Evolutionary conservation across 805 yeast genomes (phyloP).

Genomic region (Lipomyces chichibuensis): DNA sequence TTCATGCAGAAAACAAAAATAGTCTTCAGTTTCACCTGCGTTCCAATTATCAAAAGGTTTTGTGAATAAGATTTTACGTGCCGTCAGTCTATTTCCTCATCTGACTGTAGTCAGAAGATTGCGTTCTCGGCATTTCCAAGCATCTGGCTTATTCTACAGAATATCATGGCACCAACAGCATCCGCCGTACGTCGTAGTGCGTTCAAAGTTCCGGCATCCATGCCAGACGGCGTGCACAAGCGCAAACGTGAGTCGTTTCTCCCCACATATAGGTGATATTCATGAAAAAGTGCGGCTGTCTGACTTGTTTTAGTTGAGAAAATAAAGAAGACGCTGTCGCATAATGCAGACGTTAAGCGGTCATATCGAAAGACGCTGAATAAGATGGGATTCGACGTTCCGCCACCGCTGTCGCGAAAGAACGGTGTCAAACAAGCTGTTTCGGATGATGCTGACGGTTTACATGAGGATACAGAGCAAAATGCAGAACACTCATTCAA

Average conservation of each 20-base stretch:
- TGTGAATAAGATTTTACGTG: background rate
- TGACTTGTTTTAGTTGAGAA: conserved; percentile 18
- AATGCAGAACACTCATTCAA: background rate
- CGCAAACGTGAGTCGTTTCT: conserved; percentile 27
- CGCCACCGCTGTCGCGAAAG: background rate
- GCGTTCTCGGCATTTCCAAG: background rate
- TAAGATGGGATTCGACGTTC: conserved; percentile 26
- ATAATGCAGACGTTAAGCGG: conserved; percentile 30
- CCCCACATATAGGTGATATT: conserved; percentile 1
- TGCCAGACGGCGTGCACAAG: conserved; percentile 34
- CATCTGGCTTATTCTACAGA: background rate
- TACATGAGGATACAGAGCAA: background rate
- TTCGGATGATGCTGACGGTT: background rate
- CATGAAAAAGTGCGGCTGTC: background rate
- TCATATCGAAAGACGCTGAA: conserved; percentile 23
- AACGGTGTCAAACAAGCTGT: conserved; percentile 1
- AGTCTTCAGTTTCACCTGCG: background rate
- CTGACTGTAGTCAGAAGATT: background rate
- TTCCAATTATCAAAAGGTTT: background rate
- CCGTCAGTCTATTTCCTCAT: background rate
- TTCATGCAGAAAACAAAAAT: too few species aligned
- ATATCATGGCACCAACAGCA: conserved; percentile 1
- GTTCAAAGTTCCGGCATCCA: conserved; percentile 25
- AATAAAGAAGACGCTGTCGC: conserved; percentile 24
- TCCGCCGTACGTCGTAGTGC: background rate